Conservation (phyloP, 306 rosid genomes). For the Leucaena leucocephala region DNA sequence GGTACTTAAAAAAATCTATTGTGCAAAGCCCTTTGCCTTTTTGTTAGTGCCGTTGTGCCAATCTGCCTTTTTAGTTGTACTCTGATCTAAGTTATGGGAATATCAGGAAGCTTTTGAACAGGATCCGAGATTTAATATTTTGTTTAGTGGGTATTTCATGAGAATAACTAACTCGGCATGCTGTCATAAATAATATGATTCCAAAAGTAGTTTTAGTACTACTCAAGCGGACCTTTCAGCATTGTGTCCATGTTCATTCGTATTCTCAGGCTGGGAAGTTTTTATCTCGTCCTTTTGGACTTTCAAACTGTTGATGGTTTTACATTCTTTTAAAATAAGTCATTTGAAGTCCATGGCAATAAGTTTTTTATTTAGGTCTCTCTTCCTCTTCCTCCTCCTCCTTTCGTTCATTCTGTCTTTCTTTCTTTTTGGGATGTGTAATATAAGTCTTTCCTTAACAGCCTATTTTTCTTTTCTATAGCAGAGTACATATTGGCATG, state of each 20-base stretch:
- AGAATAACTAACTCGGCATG: neutral
- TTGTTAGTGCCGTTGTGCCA: neutral
- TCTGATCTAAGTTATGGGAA: neutral
- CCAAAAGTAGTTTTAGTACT: neutral
- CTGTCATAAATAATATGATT: conserved; percentile 1
- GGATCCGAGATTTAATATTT: neutral
- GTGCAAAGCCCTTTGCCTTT: neutral
- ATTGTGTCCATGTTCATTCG: neutral
- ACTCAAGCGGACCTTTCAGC: neutral
- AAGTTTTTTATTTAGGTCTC: neutral
- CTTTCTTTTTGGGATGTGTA: neutral
- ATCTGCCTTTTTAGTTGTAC: neutral
- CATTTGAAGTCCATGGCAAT: neutral
- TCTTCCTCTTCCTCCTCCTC: neutral
- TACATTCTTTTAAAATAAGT: neutral
- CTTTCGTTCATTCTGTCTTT: too few relatives aligned
- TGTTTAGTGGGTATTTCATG: neutral
- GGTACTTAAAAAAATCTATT: neutral
- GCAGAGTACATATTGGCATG: conserved; percentile 37
- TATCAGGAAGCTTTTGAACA: neutral
- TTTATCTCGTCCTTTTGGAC: conserved; percentile 20
- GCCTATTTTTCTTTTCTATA: conserved; percentile 9
- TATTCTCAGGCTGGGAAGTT: conserved; percentile 15
- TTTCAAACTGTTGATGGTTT: conserved; percentile 6
- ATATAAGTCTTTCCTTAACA: neutral